Evolutionary conservation across 257 asterid species (phyloP).

Genomic region (Cruciata laevipes): DNA sequence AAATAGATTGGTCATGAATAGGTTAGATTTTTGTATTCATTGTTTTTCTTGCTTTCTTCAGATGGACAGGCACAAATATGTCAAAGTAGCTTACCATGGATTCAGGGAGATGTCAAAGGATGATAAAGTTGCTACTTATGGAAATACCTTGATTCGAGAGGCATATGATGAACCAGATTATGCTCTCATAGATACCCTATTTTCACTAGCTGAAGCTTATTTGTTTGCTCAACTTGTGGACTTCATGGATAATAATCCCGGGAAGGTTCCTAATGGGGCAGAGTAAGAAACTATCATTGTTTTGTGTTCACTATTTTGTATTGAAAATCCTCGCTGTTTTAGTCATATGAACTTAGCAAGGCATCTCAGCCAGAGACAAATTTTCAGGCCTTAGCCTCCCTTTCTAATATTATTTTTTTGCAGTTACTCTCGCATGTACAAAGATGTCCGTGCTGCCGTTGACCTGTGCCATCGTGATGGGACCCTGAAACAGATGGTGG

Average conservation of each 20-base stretch:
- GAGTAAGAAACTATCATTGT: slow-evolving; percentile 57
- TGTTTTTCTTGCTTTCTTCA: slow-evolving; percentile 21
- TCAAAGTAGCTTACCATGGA: slow-evolving; percentile 96
- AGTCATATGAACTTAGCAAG: background rate
- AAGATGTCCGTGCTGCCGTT: slow-evolving; percentile 95
- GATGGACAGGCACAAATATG: slow-evolving; percentile 99
- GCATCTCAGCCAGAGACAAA: background rate
- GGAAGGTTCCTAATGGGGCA: slow-evolving; percentile 48
- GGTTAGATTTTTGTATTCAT: background rate
- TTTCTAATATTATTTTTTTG: slow-evolving; percentile 21
- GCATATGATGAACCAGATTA: slow-evolving; percentile 93
- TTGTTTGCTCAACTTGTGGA: slow-evolving; percentile 95
- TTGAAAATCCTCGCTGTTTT: background rate
- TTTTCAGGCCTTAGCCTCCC: background rate
- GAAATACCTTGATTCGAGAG: slow-evolving; percentile 69
- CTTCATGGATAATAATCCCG: slow-evolving; percentile 85
- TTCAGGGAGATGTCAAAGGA: slow-evolving; percentile 81
- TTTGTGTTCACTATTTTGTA: background rate
- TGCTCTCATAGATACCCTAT: slow-evolving; percentile 90
- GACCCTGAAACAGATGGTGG: slow-evolving; percentile 93
- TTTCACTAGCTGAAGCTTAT: slow-evolving; percentile 94
- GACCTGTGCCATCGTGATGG: slow-evolving; percentile 99
- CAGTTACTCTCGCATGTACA: slow-evolving; percentile 78
- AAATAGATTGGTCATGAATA: background rate
- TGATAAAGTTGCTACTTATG: slow-evolving; percentile 84